Percentiles rank a stretch among this genome's conserved stretches.
phyloP scores from a whole-genome alignment of 805 yeast species.

The Cephaloascus fragrans region DNA sequence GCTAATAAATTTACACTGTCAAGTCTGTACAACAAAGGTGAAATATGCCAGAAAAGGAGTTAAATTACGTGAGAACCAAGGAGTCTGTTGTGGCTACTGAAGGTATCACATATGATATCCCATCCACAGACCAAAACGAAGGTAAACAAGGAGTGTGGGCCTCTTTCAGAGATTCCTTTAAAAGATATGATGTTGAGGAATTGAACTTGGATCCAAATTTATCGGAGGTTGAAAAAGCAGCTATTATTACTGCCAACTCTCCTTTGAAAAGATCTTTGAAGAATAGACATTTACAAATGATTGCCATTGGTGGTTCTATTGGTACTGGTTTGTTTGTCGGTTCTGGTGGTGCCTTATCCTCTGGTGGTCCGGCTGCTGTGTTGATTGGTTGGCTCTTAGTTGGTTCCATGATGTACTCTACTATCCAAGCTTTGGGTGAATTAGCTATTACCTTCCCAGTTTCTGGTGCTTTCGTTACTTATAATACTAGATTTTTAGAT shows the following conservation, averaged over 20 bases:
- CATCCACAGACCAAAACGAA: neutral
- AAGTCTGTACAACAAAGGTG: too few species aligned
- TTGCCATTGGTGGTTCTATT: constrained; percentile 59
- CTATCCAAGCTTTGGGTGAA: constrained; percentile 56
- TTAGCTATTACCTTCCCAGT: constrained; percentile 52
- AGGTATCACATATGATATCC: constrained; percentile 23
- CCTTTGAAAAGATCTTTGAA: constrained; percentile 49
- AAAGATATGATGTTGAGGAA: constrained; percentile 18
- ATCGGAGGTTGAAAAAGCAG: constrained; percentile 32
- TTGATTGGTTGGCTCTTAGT: constrained; percentile 45
- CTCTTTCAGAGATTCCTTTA: constrained; percentile 20
- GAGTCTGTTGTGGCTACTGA: constrained; percentile 10
- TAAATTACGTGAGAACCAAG: constrained; percentile 26
- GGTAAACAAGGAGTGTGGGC: constrained; percentile 6
- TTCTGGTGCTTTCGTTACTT: constrained; percentile 57
- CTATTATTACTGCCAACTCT: constrained; percentile 35
- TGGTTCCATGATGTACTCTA: constrained; percentile 46
- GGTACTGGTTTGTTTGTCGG: constrained; percentile 67
- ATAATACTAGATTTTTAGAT: constrained; percentile 49
- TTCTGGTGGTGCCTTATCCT: constrained; percentile 45
- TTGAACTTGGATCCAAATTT: constrained; percentile 26
- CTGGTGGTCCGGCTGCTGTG: constrained; percentile 59
- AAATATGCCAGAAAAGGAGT: constrained; percentile 31
- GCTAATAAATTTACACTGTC: neutral
- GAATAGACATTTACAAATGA: constrained; percentile 53